Percentiles rank a stretch among this genome's conserved stretches.
phyloP scores from a whole-genome alignment of 768 basidiomycete genomes.

The Amanita exitialis region DNA sequence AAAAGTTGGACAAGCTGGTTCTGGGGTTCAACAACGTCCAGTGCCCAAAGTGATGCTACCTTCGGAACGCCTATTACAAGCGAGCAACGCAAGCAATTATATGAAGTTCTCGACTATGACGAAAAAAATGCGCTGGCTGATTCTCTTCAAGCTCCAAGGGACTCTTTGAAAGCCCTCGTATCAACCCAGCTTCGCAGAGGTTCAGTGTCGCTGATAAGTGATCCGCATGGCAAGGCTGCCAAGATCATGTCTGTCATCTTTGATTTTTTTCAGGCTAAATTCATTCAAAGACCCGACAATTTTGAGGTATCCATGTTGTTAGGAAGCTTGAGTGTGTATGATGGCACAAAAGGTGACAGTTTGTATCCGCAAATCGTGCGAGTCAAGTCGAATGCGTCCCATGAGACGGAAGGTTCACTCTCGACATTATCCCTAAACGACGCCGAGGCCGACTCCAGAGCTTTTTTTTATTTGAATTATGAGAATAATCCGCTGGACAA shows the following conservation, averaged over 20 bases:
- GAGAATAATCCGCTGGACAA: constrained; percentile 89
- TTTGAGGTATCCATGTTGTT: constrained; percentile 81
- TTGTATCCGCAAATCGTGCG: constrained; percentile 88
- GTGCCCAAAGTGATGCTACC: constrained; percentile 37
- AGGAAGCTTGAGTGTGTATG: constrained; percentile 79
- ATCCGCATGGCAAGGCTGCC: constrained; percentile 49
- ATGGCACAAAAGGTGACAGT: constrained; percentile 77
- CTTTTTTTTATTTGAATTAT: constrained; percentile 87
- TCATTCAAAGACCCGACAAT: constrained; percentile 79
- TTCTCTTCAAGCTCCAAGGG: constrained; percentile 61
- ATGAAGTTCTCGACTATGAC: constrained; percentile 87
- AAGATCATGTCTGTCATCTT: constrained; percentile 86
- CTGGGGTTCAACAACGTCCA: constrained; percentile 51
- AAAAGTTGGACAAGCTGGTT: constrained; percentile 65
- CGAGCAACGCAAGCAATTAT: constrained; percentile 82
- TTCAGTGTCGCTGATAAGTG: constrained; percentile 71
- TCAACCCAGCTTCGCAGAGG: constrained; percentile 77
- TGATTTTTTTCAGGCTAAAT: constrained; percentile 75
- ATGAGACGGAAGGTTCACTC: constrained; percentile 5
- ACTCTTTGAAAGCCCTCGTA: constrained; percentile 72
- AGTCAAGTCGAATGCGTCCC: constrained; percentile 29
- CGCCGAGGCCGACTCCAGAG: constrained; percentile 24
- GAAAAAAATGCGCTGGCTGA: constrained; percentile 69
- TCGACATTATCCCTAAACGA: constrained; percentile 9
- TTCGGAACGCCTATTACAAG: constrained; percentile 74